Base-by-base conservation (phyloP, 345 rosid species). In the Lagerstroemia speciosa region DNA sequence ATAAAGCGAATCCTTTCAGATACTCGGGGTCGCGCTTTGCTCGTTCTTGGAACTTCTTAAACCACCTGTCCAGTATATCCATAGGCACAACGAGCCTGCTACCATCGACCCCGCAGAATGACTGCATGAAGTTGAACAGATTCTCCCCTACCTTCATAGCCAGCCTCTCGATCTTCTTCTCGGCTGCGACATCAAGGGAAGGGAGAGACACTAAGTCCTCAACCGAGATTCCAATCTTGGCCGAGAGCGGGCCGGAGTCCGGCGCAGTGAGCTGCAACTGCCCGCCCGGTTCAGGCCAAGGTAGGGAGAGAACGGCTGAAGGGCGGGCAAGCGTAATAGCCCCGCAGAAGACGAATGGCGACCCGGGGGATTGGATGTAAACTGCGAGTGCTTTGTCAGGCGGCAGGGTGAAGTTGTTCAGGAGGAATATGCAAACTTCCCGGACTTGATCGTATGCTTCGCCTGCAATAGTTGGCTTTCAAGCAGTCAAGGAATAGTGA, bases 141-240 rank as follows among this genome's bases (percentile, higher is more conserved):
- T 91, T 88, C 85, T 93, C 95, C n/a, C 98, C 98, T 1, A 93
- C 97, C 77, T 70, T 93, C 98, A 93, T 81, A 34, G 97, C 97
- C 66, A 94, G 66, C 74, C 93, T 77, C 73, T 91, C 99, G 68
- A 94, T 84, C 68, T 78, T 83, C 70, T 81, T 83, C 85, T 77
- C 96, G 15, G 89, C 87, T 17, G 78, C 84, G 26, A 88, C 93
- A 65, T 94, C 97, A 73, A 93, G 57, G 20, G 96, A 90, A 64
- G 89, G 85, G 71, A 87, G 67, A 16, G 96, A 60, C 1, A 90
- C 79, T 72, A 79, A 64, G 66, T 93, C 91, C 76, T 82, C 95
- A 34, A 91, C 96, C 6, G 99, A 89, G 30, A 93, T 83, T 48
- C 97, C 99, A 27, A 93, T 93, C 71, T 91, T 93, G 17, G 97